Evolutionary conservation across 306 rosid genomes (phyloP).

Genomic region (Lotus japonicus): DNA sequence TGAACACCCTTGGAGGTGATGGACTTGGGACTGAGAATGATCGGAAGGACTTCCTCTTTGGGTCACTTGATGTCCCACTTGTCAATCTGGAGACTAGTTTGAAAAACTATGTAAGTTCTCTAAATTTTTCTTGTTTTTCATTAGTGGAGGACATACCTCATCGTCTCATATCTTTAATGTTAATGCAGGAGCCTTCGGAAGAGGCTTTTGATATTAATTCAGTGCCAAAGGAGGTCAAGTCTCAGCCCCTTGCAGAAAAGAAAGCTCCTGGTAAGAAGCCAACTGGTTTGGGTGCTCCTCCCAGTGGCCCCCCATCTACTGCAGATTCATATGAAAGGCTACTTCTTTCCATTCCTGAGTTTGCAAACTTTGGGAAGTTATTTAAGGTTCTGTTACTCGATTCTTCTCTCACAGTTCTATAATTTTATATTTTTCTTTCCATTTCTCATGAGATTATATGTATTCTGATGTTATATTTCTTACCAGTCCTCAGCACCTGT

Average conservation of each 20-base stretch:
- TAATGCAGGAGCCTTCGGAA: constrained; percentile 81
- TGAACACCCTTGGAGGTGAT: constrained; percentile 80
- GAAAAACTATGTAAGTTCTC: constrained; percentile 63
- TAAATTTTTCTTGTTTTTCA: constrained; percentile 12
- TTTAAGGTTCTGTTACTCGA: constrained; percentile 60
- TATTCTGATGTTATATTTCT: constrained; percentile 23
- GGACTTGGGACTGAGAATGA: constrained; percentile 64
- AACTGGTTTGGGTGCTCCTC: constrained; percentile 77
- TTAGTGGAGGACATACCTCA: constrained; percentile 5
- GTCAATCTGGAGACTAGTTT: constrained; percentile 83
- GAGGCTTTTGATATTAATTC: constrained; percentile 76
- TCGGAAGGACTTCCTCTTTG: constrained; percentile 70
- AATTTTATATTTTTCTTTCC: constrained; percentile 2
- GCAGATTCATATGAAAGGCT: constrained; percentile 77
- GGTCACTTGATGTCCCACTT: constrained; percentile 82
- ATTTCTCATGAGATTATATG: not conserved
- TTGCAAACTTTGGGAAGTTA: constrained; percentile 70
- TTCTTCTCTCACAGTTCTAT: constrained; percentile 15
- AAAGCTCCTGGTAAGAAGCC: constrained; percentile 91
- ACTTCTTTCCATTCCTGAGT: constrained; percentile 70
- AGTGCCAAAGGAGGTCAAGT: constrained; percentile 83
- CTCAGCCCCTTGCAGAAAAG: constrained; percentile 89
- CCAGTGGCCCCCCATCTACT: constrained; percentile 63
- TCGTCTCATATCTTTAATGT: constrained; percentile 31
- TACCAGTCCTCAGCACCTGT: constrained; percentile 91